phyloP scores from a whole-genome alignment of 169 alveolate species.

The Cystoisospora suis region DNA sequence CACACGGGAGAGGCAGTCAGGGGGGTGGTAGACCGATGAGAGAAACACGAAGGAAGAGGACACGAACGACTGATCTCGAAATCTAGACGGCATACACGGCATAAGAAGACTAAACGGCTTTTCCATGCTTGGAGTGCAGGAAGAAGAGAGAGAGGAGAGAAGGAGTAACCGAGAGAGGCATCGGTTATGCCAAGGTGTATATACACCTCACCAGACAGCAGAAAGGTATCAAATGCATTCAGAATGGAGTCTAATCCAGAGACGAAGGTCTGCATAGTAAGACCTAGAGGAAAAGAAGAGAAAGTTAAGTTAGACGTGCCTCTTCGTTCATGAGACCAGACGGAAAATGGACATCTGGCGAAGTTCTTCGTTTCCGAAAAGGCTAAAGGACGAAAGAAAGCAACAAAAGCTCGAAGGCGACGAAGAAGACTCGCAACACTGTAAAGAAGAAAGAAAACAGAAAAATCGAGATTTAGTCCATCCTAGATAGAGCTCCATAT shows the following conservation, averaged over 20 bases:
- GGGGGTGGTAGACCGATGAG: too few relatives aligned
- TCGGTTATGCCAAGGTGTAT: not conserved
- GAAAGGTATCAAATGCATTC: not conserved
- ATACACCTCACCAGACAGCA: conserved; percentile 3
- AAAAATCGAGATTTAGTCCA: not conserved
- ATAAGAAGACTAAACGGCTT: not conserved
- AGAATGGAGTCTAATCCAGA: not conserved
- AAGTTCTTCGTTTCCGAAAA: not conserved
- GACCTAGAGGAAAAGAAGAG: not conserved
- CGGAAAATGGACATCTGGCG: not conserved
- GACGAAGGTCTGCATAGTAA: not conserved
- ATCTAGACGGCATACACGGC: not conserved
- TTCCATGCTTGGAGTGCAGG: not conserved
- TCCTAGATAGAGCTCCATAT: not conserved
- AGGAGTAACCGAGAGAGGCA: not conserved
- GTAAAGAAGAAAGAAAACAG: not conserved
- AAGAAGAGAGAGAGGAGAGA: conserved; percentile 10
- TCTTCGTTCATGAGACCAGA: not conserved
- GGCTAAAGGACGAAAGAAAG: not conserved
- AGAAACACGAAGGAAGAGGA: too few relatives aligned
- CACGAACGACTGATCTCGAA: too few relatives aligned
- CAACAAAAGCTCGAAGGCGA: conserved; percentile 23
- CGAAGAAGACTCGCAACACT: conserved; percentile 20
- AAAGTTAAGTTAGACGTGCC: not conserved
- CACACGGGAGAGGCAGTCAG: too few relatives aligned